Base-by-base conservation (phyloP, 2,329 filamentous ascomycete species). In the Coniochaeta prunicola region DNA sequence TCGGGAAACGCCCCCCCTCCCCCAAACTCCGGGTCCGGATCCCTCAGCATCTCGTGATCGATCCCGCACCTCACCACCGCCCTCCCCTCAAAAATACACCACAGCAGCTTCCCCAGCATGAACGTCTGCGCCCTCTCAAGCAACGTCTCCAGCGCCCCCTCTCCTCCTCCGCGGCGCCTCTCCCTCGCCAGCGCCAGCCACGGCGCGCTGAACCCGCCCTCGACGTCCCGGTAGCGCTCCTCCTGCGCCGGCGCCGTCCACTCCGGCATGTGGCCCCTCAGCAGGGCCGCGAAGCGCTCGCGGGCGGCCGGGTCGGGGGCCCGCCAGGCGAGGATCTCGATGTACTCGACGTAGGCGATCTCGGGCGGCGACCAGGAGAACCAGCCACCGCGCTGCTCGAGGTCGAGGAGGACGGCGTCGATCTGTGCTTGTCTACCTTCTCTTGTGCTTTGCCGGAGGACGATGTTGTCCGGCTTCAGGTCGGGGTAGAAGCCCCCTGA, bases 351-450 rank as follows among this genome's bases (percentile, higher is more conserved):
- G 34, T 66, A 67, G 3, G 55, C 58, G 21, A 68, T 61, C 59
- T 68, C 66, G 4, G 65, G 66, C 26, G 66, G 66, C 13, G 60
- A 63, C 66, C 66, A 68, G 34, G 63, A 57, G 50, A 64, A 67
- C 66, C 66, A 68, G 3, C 64, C 64, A 2, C 66, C 66, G 8
- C 66, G 58, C 59, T 68, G 66, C 53, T 68, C 66, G n/a, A 68
- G 57, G 45, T 68, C 66, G 12, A 67, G 50, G 21, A 68, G 60
- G 13, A 67, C 63, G 7, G 61, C 60, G 42, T 65, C 62, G 26
- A 60, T 13, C 42, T 45, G 10, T 5, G 2, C 19, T 21, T 15
- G 15, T 28, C 10, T 19, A 7, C 4, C 17, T 28, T 53, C 28
- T 12, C 31, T 12, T 2, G 19, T 54, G 7, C 24, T 21, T 4